Evolutionary conservation across 768 basidiomycete genomes (phyloP).

Genomic region (Mycena crocata): DNA sequence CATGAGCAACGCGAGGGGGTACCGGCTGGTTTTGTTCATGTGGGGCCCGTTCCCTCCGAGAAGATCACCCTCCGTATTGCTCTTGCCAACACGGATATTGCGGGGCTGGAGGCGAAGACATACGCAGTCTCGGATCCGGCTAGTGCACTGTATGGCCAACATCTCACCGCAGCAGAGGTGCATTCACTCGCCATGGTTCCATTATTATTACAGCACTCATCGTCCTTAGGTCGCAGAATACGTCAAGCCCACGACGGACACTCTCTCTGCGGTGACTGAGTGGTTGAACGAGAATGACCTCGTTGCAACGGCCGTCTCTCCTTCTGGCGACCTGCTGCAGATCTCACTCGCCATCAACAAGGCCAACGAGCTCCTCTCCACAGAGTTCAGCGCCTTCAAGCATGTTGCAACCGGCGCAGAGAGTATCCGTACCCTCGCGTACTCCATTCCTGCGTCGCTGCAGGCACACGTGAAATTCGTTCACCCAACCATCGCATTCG

Average conservation of each 20-base stretch:
- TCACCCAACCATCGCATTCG: conserved; percentile 47
- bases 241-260: conserved; percentile 8
- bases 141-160: conserved; percentile 24
- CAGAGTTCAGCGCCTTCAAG: conserved; percentile 51
- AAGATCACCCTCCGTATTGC: conserved; percentile 45
- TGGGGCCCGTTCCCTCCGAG: not conserved
- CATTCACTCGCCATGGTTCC: too few relatives aligned
- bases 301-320: conserved; percentile 48
- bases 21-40: not conserved
- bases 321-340: conserved; percentile 59
- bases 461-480: conserved; percentile 57
- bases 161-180: not conserved
- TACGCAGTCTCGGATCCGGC: conserved; percentile 44
- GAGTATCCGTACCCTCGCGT: conserved; percentile 58
- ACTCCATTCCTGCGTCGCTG: conserved; percentile 59
- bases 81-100: conserved; percentile 29
- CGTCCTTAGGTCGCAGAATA: conserved; percentile 2
- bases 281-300: conserved; percentile 61
- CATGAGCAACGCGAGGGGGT: not conserved
- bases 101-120: conserved; percentile 44
- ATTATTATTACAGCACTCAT: too few relatives aligned
- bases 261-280: conserved; percentile 21
- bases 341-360: conserved; percentile 53
- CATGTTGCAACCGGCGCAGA: conserved; percentile 49
- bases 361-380: conserved; percentile 60